Base-by-base conservation (phyloP, 306 rosid species). In the Quercus aquifolioides region DNA sequence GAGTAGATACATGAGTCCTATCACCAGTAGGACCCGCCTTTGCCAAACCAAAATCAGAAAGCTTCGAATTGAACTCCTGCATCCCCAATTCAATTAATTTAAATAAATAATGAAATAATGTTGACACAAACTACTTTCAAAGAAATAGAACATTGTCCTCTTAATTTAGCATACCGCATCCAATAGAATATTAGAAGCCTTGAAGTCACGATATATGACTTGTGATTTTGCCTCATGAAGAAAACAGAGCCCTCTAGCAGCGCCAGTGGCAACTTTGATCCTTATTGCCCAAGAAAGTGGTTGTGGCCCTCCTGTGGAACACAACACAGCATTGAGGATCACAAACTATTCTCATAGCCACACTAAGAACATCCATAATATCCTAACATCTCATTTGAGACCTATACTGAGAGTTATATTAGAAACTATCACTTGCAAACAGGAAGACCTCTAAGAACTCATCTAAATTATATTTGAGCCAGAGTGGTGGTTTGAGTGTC, bases 11-110 rank as follows among this genome's bases (percentile, higher is more conserved):
- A 43, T 95, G 99, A 78, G 99, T 95, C 83, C 90, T 81, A 85
- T 93, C 98, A 59, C 99, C 99, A 18, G 97, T 91, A 25, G 99
- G 99, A 74, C 99, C 99, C 2, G 89, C 98, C 86, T 93, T 95
- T 1, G 97, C 99, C 85, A 95, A 81, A 76, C 99, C 99, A 75
- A 95, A 95, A 87, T 95, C 99, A 38, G 98, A 95, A n/a, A 95
- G 93, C 82, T 90, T 93, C 1, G 98, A 88, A 76, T 89, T 95
- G 86, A 87, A 95, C 23, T 95, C 97, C 99, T 95, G 86, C 54
- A 79, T 77, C 76, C 67, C 43, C 55, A 33, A 80, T 75, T 18
- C 55, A 77, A 60, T 60, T 41, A 71, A 28, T 26, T 69, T 86
- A 5, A 81, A 17, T 74, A 30, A 49, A 49, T 31, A 33, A 35